Conservation (phyloP, 306 rosid genomes). For the Senna tora region DNA sequence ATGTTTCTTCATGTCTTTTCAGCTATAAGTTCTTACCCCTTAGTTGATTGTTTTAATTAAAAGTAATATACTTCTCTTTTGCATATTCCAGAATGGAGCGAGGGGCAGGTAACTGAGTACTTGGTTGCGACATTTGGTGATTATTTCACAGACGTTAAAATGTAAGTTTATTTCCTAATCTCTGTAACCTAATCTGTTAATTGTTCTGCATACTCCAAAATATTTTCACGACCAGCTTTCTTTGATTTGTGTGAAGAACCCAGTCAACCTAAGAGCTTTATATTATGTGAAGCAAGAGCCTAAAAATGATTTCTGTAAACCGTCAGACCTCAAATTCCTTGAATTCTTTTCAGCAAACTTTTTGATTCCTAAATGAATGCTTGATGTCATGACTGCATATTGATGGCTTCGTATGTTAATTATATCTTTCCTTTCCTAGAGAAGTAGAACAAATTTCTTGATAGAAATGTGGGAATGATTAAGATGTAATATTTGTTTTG, state of each 20-base stretch:
- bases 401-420: constrained; percentile 2
- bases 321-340: constrained; percentile 1
- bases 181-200: constrained; percentile 25
- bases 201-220: neutral
- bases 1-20: constrained; percentile 28
- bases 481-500: neutral
- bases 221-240: constrained; percentile 27
- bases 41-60: constrained; percentile 21
- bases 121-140: constrained; percentile 95
- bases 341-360: constrained; percentile 8
- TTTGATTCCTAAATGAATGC: neutral
- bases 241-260: constrained; percentile 14
- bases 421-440: neutral
- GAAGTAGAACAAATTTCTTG: neutral
- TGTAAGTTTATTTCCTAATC: constrained; percentile 60
- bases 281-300: constrained; percentile 6
- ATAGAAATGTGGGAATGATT: neutral
- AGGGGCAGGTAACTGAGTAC: constrained; percentile 91
- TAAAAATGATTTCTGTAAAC: neutral
- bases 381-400: neutral
- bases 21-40: constrained; percentile 21
- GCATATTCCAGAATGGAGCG: constrained; percentile 81
- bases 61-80: constrained; percentile 19
- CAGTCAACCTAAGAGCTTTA: constrained; percentile 8
- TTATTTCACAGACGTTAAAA: constrained; percentile 88